Evolutionary conservation across 768 basidiomycete species (phyloP), one percentile per base, ranked within the genome.

Genomic region (Guyanaporus albipodus): DNA sequence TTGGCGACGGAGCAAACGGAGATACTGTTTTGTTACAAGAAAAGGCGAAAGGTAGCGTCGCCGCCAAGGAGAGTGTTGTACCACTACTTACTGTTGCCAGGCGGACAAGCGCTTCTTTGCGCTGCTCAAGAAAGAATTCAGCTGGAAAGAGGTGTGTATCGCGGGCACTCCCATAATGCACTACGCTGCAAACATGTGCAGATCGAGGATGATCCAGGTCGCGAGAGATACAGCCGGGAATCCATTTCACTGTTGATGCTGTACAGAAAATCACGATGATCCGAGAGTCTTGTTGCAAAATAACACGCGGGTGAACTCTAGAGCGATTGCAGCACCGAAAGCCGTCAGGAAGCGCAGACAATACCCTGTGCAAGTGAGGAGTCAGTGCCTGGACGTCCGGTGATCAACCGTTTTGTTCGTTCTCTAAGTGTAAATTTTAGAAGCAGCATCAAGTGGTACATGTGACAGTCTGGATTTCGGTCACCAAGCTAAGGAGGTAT

Each of bases 11-110:
- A 64, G 29, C 64, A 67, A 17, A 78, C 85, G 15, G 85, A 91
- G 46, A 77, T 94, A 32, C 64, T 95, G 28, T 92, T 97, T 67
- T 93, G 91, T 61, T 95, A 92, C 71, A 93, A 93, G 70, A 95
- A 94, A 61, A 76, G 93, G 43, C 76, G 93, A 68, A 94, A 91
- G 79, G 91, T 85, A 21, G 42, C 33, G 61, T 34, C 17, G n/a
- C n/a, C n/a, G n/a, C n/a, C n/a, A 26, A 33, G 11, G n/a, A 31
- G n/a, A 21, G 6, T 23, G 37, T 23, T 14, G 44, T 42, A 22
- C 23, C 6, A 33, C 28, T 18, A 27, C 42, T 57, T 3, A 57
- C 29, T 3, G 33, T 27, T 47, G 27, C 26, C 50, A 92, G 91
- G 92, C 90, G 1, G 92, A 95, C 62, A 91, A 82, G 59, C 80